Base-by-base conservation (phyloP, 2,329 filamentous ascomycete genomes). In the Xylaria sp. region DNA sequence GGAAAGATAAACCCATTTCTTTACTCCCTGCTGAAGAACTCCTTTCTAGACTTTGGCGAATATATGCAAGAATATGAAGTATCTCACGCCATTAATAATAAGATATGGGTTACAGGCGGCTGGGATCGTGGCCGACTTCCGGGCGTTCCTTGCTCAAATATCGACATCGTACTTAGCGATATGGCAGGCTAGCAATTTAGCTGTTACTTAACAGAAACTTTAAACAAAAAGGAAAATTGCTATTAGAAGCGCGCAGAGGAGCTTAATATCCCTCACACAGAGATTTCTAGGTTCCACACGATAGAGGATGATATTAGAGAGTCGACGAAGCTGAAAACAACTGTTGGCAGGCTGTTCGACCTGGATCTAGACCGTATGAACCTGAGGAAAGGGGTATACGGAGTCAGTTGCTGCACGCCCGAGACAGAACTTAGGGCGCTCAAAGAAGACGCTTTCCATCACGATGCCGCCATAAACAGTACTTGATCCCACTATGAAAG, bases 361-460 rank as follows among this genome's bases (percentile, higher is more conserved):
- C 36, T 67, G 45, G 55, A 63, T 41, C 25, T 67, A 18, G 65
- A 63, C 50, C 32, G 63, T 10, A 52, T 67, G 20, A 63, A 67
- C 45, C 45, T 67, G 15, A 62, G 34, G 15, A 67, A 63, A n/a
- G 60, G 63, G 60, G 53, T 63, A 13, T 63, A 67, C 15, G 45
- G 45, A 18, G 53, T 53, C 3, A 32, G 55, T 9, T 60, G 65
- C 55, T 34, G 53, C 32, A 63, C 50, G 28, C 66, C 62, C 4
- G 43, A 62, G 6, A 63, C 63, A 53, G 58, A 62, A n/a, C 61
- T 63, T 32, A 43, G 52, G 13, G 62, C 61, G n/a, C 10, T 23
- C 12, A 39, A 68, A 23, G 63, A 66, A 41, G 52, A 66, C 28
- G 63, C 58, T 9, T 59, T 66, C 43, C 66, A 59, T 59, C 66